A percentile compares a stretch with the other conserved stretches of the same genome.
Evolutionary conservation across 331 rosid genomes (phyloP).

Genomic region (Rosa hybrid): DNA sequence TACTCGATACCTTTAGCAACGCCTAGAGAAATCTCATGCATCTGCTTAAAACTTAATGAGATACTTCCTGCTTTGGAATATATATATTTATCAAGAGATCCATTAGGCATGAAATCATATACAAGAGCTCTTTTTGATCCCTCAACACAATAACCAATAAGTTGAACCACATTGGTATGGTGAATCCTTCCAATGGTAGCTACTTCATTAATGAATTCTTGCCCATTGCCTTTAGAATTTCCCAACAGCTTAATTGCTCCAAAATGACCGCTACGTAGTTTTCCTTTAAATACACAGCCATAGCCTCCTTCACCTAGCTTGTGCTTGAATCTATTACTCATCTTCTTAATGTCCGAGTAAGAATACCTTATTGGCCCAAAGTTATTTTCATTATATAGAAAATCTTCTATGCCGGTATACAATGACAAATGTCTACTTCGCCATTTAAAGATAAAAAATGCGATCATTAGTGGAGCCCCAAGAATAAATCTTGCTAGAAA

Average conservation of each 20-base stretch:
- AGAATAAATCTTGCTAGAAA: neutral
- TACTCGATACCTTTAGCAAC: no score
- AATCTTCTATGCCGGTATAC: neutral
- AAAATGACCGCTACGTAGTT: neutral
- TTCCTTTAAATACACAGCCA: constrained; percentile 1
- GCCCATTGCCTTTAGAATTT: neutral
- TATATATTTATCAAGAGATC: no score
- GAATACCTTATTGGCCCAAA: neutral
- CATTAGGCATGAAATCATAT: no score
- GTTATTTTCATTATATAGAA: neutral
- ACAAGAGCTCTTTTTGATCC: no score
- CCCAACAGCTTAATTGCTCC: neutral
- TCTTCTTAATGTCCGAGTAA: neutral
- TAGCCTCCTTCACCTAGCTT: constrained; percentile 4
- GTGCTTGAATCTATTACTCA: neutral
- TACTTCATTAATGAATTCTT: no score
- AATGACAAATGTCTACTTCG: neutral
- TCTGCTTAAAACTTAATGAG: no score
- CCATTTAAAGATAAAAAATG: neutral
- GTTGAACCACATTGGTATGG: no score
- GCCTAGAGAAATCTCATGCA: no score
- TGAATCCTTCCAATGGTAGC: no score
- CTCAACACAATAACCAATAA: no score
- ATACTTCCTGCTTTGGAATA: no score
- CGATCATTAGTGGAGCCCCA: neutral